Evolutionary conservation across 2,329 filamentous ascomycete species (phyloP).

Genomic region (Sporothrix pallida): DNA sequence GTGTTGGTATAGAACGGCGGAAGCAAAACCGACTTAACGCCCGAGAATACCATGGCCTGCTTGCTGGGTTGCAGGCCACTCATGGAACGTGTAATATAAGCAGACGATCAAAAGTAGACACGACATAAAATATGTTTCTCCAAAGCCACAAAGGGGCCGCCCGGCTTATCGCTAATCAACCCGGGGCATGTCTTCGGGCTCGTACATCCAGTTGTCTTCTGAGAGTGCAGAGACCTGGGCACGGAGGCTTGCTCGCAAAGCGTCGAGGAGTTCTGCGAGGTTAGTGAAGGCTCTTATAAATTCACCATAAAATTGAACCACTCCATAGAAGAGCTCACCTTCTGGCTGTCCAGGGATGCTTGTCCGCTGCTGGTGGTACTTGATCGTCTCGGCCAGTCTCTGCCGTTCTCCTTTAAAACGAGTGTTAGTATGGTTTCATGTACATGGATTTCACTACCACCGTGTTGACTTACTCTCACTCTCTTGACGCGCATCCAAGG

Average conservation of each 20-base stretch:
- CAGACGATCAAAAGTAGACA: conserved; percentile 4
- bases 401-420: conserved; percentile 60
- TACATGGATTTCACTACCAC: conserved; percentile 35
- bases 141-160: background rate
- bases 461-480: conserved; percentile 55
- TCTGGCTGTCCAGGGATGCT: conserved; percentile 64
- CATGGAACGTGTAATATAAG: background rate
- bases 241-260: conserved; percentile 71
- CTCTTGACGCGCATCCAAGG: conserved; percentile 63
- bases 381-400: conserved; percentile 64
- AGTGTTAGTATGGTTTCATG: background rate
- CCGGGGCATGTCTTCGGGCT: conserved; percentile 64
- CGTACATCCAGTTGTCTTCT: conserved; percentile 93
- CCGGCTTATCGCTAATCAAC: conserved; percentile 38
- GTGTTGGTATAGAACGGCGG: too few species aligned
- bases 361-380: conserved; percentile 63
- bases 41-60: background rate
- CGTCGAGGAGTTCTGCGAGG: conserved; percentile 68
- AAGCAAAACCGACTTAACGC: too few species aligned
- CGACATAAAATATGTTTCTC: background rate
- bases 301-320: too few species aligned
- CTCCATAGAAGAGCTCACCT: conserved; percentile 22
- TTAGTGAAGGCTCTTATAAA: background rate
- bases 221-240: conserved; percentile 75
- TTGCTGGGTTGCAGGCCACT: background rate